Conservation (phyloP, 1,139 yeast genomes). For the Pichia sp. region DNA sequence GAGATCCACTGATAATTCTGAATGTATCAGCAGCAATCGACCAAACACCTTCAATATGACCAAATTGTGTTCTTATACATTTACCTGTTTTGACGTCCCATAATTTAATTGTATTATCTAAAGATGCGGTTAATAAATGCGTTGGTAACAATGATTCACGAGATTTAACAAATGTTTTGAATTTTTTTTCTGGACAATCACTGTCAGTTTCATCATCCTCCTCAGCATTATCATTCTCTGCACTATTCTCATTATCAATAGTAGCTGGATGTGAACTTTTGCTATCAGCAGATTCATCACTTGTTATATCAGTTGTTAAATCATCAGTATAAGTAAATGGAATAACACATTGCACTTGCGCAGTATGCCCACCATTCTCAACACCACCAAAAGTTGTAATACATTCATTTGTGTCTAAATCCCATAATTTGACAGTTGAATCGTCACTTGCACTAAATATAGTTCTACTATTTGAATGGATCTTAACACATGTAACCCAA, state of each 20-base stretch:
- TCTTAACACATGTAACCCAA: slow-evolving; percentile 85
- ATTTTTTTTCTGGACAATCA: slow-evolving; percentile 15
- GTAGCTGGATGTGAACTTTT: slow-evolving; percentile 8
- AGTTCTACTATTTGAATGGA: slow-evolving; percentile 72
- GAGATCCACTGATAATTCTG: slow-evolving; percentile 89
- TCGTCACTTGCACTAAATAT: slow-evolving; percentile 89
- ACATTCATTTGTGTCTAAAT: slow-evolving; percentile 71
- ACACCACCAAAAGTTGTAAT: slow-evolving; percentile 71
- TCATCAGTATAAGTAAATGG: slow-evolving; percentile 65
- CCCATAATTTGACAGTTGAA: slow-evolving; percentile 93
- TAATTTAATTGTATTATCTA: slow-evolving; percentile 87
- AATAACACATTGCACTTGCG: slow-evolving; percentile 85
- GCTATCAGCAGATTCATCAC: slow-evolving; percentile 19
- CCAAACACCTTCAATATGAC: slow-evolving; percentile 98
- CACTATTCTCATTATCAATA: neutral
- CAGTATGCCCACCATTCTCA: slow-evolving; percentile 63
- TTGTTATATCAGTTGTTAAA: slow-evolving; percentile 37
- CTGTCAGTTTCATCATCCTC: slow-evolving; percentile 8
- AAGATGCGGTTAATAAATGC: slow-evolving; percentile 76
- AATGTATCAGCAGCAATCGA: slow-evolving; percentile 92
- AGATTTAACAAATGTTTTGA: slow-evolving; percentile 9
- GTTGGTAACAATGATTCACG: slow-evolving; percentile 47
- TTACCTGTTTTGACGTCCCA: slow-evolving; percentile 88
- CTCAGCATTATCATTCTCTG: slow-evolving; percentile 28
- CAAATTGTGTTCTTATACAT: slow-evolving; percentile 89